A percentile compares a stretch with the other conserved stretches of the same genome.
phyloP scores from a whole-genome alignment of 257 asterid genomes.

The Rauvolfia tetraphylla region DNA sequence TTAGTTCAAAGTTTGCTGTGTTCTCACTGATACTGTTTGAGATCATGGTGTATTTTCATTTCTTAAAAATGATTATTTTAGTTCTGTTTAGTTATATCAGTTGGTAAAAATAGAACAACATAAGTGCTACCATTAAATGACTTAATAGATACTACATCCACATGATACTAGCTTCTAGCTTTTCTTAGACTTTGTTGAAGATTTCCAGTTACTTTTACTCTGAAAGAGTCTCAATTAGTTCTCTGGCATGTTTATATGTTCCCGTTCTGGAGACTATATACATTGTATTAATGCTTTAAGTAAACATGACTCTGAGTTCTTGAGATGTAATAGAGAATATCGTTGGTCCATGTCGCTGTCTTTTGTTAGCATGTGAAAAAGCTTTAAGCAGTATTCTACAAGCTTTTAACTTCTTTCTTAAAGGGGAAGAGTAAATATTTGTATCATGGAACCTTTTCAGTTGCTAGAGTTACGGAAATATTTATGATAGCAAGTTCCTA shows the following conservation, averaged over 20 bases:
- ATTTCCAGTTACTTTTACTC: neutral
- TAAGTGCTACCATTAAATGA: neutral
- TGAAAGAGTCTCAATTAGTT: neutral
- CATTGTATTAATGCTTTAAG: neutral
- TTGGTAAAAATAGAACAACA: neutral
- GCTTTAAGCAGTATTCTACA: neutral
- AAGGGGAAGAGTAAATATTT: neutral
- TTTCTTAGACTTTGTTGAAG: no score
- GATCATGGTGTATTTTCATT: neutral
- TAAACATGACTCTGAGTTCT: neutral
- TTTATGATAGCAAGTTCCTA: neutral
- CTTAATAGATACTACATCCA: neutral
- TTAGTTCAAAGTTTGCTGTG: neutral
- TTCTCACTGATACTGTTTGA: neutral
- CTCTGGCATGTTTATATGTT: neutral
- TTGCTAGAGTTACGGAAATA: neutral
- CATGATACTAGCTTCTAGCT: neutral
- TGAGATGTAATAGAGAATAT: neutral
- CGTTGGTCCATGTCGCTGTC: neutral
- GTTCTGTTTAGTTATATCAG: neutral
- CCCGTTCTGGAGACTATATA: neutral
- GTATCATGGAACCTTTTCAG: neutral
- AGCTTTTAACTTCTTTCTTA: neutral
- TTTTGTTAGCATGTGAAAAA: neutral
- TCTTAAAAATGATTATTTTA: neutral